Evolutionary conservation across 257 asterid species (phyloP), one percentile per base, ranked within the genome.

Genomic region (Solanum commersonii): DNA sequence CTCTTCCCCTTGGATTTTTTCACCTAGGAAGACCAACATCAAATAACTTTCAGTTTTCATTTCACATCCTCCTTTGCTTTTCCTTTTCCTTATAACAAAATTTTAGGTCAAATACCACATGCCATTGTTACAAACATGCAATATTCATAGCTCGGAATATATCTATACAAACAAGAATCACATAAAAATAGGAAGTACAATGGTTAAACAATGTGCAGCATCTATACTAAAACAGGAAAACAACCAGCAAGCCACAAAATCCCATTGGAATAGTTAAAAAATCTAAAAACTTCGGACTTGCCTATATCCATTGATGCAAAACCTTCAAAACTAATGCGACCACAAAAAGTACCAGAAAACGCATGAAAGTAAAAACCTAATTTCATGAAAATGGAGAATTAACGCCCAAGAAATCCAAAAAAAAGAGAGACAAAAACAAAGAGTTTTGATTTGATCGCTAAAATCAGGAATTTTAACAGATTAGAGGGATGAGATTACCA

Each of bases 21-120:
- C 96, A 68, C 95, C 98, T 96, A 91, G 84, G 85, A 90, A 88
- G 77, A 72, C 7, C 72, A 83, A 88, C 87, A 56, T 18, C 49
- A 90, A 82, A 87, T 29, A 33, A 86, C 59, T 29, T 63, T 85
- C 37, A 87, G 88, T 71, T 76, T 56, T 84, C 22, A 42, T 67
- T 67, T 59, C 35, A 71, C 63, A 84, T 15, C 29, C 49, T 72
- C 34, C 67, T 60, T 60, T 79, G n/a, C 10, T 29, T 15, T 65
- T 87, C 33, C 78, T 33, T 63, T 38, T 25, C 18, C 33, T 7
- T 18, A 20, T 40, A 23, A 68, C 27, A 68, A 77, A 15, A 6
- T 29, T 56, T 67, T 73, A 67, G 83, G 37, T 68, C 85, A 79
- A 78, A 44, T 44, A 79, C 27, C 52, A 79, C 25, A 42, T 78